phyloP scores from a whole-genome alignment of 2,329 filamentous ascomycete species.

The Geoglossum cookeanum region DNA sequence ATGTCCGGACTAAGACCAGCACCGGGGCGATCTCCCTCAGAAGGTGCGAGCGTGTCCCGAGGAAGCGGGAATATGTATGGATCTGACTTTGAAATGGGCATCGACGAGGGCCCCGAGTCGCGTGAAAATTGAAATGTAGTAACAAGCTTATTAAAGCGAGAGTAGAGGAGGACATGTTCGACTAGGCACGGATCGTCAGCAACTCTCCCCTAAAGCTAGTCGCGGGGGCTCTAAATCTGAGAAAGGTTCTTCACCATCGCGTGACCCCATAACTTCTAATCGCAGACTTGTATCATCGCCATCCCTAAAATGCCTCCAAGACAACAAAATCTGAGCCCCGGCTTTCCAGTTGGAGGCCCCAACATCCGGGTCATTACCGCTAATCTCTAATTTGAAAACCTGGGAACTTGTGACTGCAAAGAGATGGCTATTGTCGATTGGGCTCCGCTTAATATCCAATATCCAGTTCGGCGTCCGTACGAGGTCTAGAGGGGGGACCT shows the following conservation, averaged over 20 bases:
- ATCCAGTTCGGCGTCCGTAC: slow-evolving; percentile 27
- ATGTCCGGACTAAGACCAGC: not conserved
- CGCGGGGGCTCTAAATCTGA: not conserved
- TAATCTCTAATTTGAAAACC: slow-evolving; percentile 31
- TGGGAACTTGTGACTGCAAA: slow-evolving; percentile 38
- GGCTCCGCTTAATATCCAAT: slow-evolving; percentile 34
- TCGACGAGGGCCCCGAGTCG: slow-evolving; percentile 1
- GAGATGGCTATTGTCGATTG: slow-evolving; percentile 27
- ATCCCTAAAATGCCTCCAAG: slow-evolving; percentile 35
- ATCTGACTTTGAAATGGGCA: slow-evolving; percentile 13
- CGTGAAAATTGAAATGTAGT: slow-evolving; percentile 16
- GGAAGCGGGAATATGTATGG: slow-evolving; percentile 12
- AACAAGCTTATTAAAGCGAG: slow-evolving; percentile 15
- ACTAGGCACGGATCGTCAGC: slow-evolving; percentile 10
- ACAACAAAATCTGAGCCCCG: slow-evolving; percentile 22
- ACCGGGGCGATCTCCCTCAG: not conserved
- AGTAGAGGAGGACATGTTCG: slow-evolving; percentile 16
- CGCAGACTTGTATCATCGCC: slow-evolving; percentile 32
- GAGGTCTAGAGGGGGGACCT: slow-evolving; percentile 14
- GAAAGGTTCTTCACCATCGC: slow-evolving; percentile 15
- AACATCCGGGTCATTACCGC: slow-evolving; percentile 13
- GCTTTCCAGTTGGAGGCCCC: slow-evolving; percentile 10
- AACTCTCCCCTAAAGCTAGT: not conserved
- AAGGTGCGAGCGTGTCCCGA: not conserved
- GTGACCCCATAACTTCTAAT: slow-evolving; percentile 14